Evolutionary conservation across 164 flowering plant species (phyloP), one percentile per base, ranked within the genome.

Genomic region (Hamamelis virginiana): DNA sequence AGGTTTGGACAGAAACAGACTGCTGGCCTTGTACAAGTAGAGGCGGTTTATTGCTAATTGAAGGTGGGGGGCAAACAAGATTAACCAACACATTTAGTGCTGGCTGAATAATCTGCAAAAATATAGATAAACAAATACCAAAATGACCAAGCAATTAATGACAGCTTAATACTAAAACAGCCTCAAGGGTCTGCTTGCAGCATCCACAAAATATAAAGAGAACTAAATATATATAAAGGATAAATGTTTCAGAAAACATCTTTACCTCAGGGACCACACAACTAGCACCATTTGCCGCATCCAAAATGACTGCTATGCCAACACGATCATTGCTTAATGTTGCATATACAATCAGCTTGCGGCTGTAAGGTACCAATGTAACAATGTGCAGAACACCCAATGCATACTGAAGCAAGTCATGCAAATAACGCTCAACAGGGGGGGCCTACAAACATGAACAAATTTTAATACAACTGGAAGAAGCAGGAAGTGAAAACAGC

Each of bases 21-120:
- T 83, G 96, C 78, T 86, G 96, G 59, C 85, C 86, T 77, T 82
- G 94, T 16, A 82, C 67, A 63, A 69, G 59, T 19, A 69, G 45
- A 71, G 90, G 73, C 28, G 91, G 87, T 74, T 86, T 95, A 66
- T 81, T 85, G 78, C 98, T 90, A 71, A 93, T 86, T 66, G 99
- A 90, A 72, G 99, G 98, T 59, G 99, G 98, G 65, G 99, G 98
- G 73, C 99, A 95, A 48, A 91, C 98, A 70, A 95, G 97, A 85
- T 93, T 92, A 59, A 93, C 87, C 55, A 95, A 71, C 63, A 95
- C 88, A 82, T 84, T 89, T 38, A 95, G 61, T 21, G 99, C 98
- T 53, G 94, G 87, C 70, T 91, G 96, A 79, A 90, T 85, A 57
- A 93, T 88, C 99, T 95, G 88, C 59, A 65, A 76, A 65, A 67